A percentile compares a stretch with the other conserved stretches of the same genome.
phyloP scores from a whole-genome alignment of 2,329 filamentous ascomycete genomes.

The Periconia digitata region DNA sequence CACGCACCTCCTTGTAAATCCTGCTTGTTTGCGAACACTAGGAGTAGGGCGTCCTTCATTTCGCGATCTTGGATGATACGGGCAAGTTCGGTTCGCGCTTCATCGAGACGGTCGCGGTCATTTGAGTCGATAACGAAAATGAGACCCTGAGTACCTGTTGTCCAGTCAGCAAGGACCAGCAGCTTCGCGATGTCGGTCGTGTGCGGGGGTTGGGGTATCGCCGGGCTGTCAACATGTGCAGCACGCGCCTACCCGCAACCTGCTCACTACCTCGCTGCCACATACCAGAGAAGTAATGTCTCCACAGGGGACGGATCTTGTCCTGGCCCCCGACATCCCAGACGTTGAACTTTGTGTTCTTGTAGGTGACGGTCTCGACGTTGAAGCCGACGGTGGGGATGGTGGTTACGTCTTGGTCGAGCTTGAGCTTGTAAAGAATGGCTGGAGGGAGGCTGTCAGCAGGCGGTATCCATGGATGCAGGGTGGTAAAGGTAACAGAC shows the following conservation, averaged over 20 bases:
- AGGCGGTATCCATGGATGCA: background rate
- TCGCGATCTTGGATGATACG: conserved; percentile 99
- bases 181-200: background rate
- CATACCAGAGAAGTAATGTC: conserved; percentile 94
- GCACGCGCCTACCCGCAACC: conserved; percentile 36
- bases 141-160: conserved; percentile 84
- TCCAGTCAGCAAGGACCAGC: background rate
- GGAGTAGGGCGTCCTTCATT: conserved; percentile 92
- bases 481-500: conserved; percentile 39
- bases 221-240: conserved; percentile 1
- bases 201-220: background rate
- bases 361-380: conserved; percentile 99
- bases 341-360: conserved; percentile 99
- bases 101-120: conserved; percentile 96
- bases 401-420: conserved; percentile 98
- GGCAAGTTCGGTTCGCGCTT: conserved; percentile 94
- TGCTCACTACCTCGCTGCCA: conserved; percentile 19
- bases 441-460: conserved; percentile 46
- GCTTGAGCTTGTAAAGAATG: conserved; percentile 99
- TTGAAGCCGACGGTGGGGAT: conserved; percentile 99
- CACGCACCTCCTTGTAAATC: conserved; percentile 83
- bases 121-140: conserved; percentile 99
- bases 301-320: conserved; percentile 99
- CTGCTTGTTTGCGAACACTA: conserved; percentile 99
- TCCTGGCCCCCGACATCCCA: conserved; percentile 99